Evolutionary conservation across 495 filamentous ascomycete species (phyloP).

Genomic region (Daldinia caldariorum): DNA sequence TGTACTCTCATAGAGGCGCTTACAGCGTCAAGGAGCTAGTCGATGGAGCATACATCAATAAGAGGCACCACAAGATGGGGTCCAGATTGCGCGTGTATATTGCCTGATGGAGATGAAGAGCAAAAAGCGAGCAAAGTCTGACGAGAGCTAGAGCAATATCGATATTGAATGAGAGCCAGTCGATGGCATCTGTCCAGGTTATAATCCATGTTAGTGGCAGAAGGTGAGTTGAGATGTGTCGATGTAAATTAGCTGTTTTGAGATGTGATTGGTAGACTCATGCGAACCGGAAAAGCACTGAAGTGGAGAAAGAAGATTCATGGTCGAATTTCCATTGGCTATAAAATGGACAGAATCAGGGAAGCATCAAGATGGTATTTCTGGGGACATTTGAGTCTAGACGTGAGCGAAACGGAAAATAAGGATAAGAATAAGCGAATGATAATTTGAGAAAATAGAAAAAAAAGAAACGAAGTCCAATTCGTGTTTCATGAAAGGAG

Average conservation of each 20-base stretch:
- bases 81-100: constrained; percentile 38
- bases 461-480: constrained; percentile 7
- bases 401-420: constrained; percentile 42
- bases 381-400: constrained; percentile 32
- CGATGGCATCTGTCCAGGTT: constrained; percentile 46
- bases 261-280: constrained; percentile 33
- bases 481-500: constrained; percentile 25
- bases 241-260: constrained; percentile 38
- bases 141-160: constrained; percentile 34
- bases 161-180: constrained; percentile 48
- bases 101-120: constrained; percentile 37
- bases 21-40: constrained; percentile 38
- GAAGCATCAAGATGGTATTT: constrained; percentile 32
- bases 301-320: constrained; percentile 34
- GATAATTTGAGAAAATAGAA: constrained; percentile 36
- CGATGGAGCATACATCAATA: constrained; percentile 19
- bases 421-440: constrained; percentile 35
- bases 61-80: constrained; percentile 37
- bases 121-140: constrained; percentile 32
- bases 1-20: constrained; percentile 34
- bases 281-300: constrained; percentile 38
- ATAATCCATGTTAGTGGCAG: constrained; percentile 48
- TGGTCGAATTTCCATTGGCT: constrained; percentile 45
- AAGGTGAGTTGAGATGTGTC: constrained; percentile 49
- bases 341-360: constrained; percentile 45